These are phyloP conservation scores for Alternaria sp. DNA, from an alignment of 2,329 filamentous ascomycete species.

Conservation along the genomic window DNA sequence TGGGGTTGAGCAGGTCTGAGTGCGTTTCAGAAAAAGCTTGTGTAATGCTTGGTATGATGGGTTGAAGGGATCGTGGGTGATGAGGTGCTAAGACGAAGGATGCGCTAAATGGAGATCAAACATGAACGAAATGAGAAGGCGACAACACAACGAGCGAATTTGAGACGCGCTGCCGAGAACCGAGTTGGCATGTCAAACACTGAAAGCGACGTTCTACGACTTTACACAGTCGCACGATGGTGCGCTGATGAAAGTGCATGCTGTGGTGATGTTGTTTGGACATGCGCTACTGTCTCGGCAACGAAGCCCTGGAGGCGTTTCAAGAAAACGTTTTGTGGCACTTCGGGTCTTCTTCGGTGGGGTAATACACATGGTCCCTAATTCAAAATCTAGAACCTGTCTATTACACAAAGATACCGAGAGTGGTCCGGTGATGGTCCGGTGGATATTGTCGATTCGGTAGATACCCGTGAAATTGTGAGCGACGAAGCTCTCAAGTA, in stretches of 20 bases:
- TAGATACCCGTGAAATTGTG: neutral
- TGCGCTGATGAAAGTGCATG: neutral
- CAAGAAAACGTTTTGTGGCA: slow-evolving; percentile 4
- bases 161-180: neutral
- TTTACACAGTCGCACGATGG: neutral
- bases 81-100: slow-evolving; percentile 27
- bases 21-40: slow-evolving; percentile 20
- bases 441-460: slow-evolving; percentile 8
- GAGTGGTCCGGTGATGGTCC: neutral
- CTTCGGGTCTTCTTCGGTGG: slow-evolving; percentile 10
- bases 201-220: neutral
- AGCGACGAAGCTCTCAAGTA: neutral
- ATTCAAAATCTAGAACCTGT: slow-evolving; percentile 1
- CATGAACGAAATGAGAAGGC: slow-evolving; percentile 41
- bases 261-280: neutral
- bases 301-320: slow-evolving; percentile 1
- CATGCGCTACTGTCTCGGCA: neutral
- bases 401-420: slow-evolving; percentile 6
- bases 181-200: neutral
- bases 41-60: slow-evolving; percentile 26
- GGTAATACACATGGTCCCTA: neutral
- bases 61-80: slow-evolving; percentile 11
- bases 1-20: slow-evolving; percentile 21
- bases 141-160: slow-evolving; percentile 18
- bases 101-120: slow-evolving; percentile 45